These are phyloP conservation scores for Porphyra umbilicalis DNA, from an alignment of 31 red algal genomes.

Conservation along the genomic window DNA sequence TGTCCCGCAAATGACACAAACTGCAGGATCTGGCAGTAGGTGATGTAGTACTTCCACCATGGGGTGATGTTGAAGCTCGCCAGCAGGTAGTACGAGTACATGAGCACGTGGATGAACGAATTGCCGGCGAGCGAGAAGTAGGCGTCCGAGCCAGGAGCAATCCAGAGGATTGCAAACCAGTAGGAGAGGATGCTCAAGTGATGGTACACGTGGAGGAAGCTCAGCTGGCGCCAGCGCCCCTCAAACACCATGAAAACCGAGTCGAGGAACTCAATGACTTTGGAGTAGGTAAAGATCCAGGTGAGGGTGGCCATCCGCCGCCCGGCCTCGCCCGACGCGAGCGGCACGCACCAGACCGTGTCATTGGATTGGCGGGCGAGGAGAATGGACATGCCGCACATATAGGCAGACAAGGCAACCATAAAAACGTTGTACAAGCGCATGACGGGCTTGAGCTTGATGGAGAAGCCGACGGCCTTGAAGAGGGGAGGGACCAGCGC, in stretches of 20 bases:
- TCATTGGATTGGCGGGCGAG: slow-evolving; percentile 37
- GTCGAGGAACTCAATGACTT: slow-evolving; percentile 69
- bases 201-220: slow-evolving; percentile 70
- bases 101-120: slow-evolving; percentile 63
- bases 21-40: slow-evolving; percentile 58
- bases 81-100: slow-evolving; percentile 74
- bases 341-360: slow-evolving; percentile 59
- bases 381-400: slow-evolving; percentile 34
- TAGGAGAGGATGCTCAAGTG: slow-evolving; percentile 57
- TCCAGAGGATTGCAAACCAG: slow-evolving; percentile 55
- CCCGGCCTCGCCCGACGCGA: slow-evolving; percentile 29
- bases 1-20: slow-evolving; percentile 49
- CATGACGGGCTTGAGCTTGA: slow-evolving; percentile 64
- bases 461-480: slow-evolving; percentile 12
- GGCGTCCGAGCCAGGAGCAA: slow-evolving; percentile 49
- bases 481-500: slow-evolving; percentile 17
- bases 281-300: slow-evolving; percentile 74
- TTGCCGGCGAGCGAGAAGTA: slow-evolving; percentile 72
- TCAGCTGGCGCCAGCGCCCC: slow-evolving; percentile 44
- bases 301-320: slow-evolving; percentile 40
- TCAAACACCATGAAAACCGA: slow-evolving; percentile 71
- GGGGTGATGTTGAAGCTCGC: slow-evolving; percentile 39
- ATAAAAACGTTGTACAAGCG: slow-evolving; percentile 61
- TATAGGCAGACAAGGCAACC: slow-evolving; percentile 51
- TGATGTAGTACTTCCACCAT: slow-evolving; percentile 75